Percentiles rank a stretch among this genome's conserved stretches.
These are phyloP conservation scores for Ceratocystis albifundus DNA, from an alignment of 2,329 filamentous ascomycete species.

Conservation along the genomic window DNA sequence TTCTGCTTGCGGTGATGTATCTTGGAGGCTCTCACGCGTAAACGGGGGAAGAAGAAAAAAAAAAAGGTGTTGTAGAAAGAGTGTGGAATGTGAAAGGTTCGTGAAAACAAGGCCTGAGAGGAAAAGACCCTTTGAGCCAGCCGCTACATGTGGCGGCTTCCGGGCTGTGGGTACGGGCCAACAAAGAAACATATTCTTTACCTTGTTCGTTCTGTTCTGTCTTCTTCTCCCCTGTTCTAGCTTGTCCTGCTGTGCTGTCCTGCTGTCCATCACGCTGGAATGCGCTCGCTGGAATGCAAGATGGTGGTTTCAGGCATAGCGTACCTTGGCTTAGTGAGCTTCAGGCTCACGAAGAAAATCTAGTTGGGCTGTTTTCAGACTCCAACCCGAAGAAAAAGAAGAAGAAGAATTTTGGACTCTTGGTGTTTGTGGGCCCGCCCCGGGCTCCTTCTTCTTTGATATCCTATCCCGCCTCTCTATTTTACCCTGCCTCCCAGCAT, in stretches of 20 bases:
- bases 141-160: too few species aligned
- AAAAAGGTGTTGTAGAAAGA: not conserved
- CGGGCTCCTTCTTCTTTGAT: not conserved
- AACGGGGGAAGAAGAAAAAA: too few species aligned
- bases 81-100: too few species aligned
- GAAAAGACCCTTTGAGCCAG: not conserved
- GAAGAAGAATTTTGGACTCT: not conserved
- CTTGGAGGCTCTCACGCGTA: not conserved
- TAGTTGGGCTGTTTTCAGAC: not conserved
- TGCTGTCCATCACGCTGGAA: not conserved
- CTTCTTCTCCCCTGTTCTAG: too few species aligned
- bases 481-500: not conserved
- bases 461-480: not conserved
- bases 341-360: too few species aligned
- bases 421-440: not conserved
- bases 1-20: not conserved
- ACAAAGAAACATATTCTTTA: too few species aligned
- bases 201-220: too few species aligned
- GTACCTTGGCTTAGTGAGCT: not conserved
- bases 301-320: not conserved
- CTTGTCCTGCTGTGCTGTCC: too few species aligned
- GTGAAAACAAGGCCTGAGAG: not conserved
- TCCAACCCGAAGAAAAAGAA: not conserved
- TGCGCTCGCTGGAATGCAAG: not conserved
- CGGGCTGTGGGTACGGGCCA: too few species aligned